Base-by-base conservation (phyloP, 805 yeast genomes). In the Metschnikowia koreensis region DNA sequence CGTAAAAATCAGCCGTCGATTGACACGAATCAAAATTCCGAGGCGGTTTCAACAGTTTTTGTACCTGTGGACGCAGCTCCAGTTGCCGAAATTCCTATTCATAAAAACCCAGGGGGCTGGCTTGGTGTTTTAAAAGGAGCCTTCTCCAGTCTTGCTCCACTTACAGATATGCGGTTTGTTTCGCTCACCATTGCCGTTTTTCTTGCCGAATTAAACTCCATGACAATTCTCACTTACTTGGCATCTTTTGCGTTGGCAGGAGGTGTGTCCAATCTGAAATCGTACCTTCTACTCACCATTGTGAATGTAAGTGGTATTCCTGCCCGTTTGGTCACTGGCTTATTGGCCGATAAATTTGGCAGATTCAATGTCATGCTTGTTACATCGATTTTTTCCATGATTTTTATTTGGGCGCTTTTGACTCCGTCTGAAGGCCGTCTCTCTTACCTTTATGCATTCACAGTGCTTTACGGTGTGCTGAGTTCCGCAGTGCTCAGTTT, bases 401-500 rank as follows among this genome's bases (percentile, higher is more conserved):
- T 76, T 2, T 56, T 68, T 36, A 69, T 66, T 29, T 60, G 74
- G 37, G 64, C 63, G 17, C 44, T 61, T 44, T 56, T 52, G 41
- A 45, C 61, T 7, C 62, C 62, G 1, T 70, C 82, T 74, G 26
- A 60, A 59, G 53, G 67, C 55, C 48, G 53, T 22, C 50, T 50
- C 11, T 43, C 52, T 1, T 76, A 73, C 0, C 65, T 84, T 47
- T 79, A 81, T 56, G 73, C 74, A 0, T 86, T 84, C 62, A 69
- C 84, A 7, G 77, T 74, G 1, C 48, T 79, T 2, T 81, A 79
- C 60, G 91, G 91, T 0, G 78, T 84, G 57, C 75, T 79, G 51
- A 73, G 81, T 28, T 83, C 90, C 3, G 80, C 87, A n/a, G 81
- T 86, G 4, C 68, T 87, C 36, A 77, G 88, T 0, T 60, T 87